Conservation (phyloP, 1,139 yeast genomes). For the Arxiozyma telluris region DNA sequence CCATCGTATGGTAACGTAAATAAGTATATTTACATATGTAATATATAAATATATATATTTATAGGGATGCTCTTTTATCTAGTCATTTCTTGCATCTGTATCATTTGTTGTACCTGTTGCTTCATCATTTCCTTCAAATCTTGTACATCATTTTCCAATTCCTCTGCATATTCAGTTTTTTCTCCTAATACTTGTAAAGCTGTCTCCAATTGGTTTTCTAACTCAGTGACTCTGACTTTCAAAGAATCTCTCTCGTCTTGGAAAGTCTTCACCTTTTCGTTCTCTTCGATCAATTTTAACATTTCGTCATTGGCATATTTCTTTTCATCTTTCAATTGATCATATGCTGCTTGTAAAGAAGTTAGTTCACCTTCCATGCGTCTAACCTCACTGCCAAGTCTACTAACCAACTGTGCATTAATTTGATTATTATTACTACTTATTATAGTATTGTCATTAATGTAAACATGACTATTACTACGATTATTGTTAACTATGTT, state of each 20-base stretch:
- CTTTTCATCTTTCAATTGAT: conserved; percentile 46
- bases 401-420: conserved; percentile 27
- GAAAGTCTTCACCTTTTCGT: conserved; percentile 38
- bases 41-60: neutral
- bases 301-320: conserved; percentile 62
- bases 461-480: conserved; percentile 4
- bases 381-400: conserved; percentile 49
- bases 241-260: conserved; percentile 34
- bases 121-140: conserved; percentile 79
- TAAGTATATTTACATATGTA: neutral
- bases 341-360: conserved; percentile 56
- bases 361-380: conserved; percentile 70
- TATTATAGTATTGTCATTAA: conserved; percentile 2
- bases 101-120: conserved; percentile 79
- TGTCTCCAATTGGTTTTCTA: conserved; percentile 43
- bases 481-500: neutral
- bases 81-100: conserved; percentile 45
- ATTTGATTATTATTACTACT: conserved; percentile 8
- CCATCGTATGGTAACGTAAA: neutral
- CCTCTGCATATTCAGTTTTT: conserved; percentile 78
- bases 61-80: conserved; percentile 5
- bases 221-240: conserved; percentile 33
- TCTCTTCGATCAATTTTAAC: conserved; percentile 47
- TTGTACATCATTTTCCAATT: conserved; percentile 74
- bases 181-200: conserved; percentile 78